Base-by-base conservation (phyloP, 495 filamentous ascomycete genomes). In the Pyronema domesticum region DNA sequence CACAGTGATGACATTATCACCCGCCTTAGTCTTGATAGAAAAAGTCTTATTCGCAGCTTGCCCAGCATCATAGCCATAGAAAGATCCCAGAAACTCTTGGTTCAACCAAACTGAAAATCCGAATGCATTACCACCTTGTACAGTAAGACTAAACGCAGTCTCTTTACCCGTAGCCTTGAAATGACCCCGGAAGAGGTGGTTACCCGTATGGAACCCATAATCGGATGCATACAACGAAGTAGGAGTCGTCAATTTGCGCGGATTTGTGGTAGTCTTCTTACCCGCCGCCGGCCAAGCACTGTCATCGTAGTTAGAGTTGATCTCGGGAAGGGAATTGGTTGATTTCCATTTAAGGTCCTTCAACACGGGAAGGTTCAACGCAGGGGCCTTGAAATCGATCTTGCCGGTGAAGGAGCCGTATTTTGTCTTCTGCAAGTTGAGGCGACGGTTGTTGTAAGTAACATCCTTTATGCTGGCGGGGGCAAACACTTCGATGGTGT, bases 181-280 rank as follows among this genome's bases (percentile, higher is more conserved):
- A 59, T 80, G 75, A 19, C 83, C 85, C 2, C 85, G 74, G 68
- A 77, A 89, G 39, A 89, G 56, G 0, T 86, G 68, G 10, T 72
- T 73, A 37, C 84, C 85, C 0, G 77, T 75, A 63, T 85, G 71
- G 69, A 76, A 89, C 33, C 83, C 82, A 60, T 91, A 88, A 67
- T 89, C 85, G 37, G 73, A 76, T 0, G 72, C 71, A 60, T 81
- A 85, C 0, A 88, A 74, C 0, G 76, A 80, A 0, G 68, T 76
- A 0, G 81, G 78, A 0, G 85, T 85, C 2, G 68, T 68, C 6
- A 83, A 69, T 7, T 68, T 66, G 11, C 70, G 64, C 37, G 70
- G 64, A 65, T 86, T 85, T 51, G 77, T 73, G 2, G 81, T 80
- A 23, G 64, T 70, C 8, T 63, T 62, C 5, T 74, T 70, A 55